Evolutionary conservation across 2,329 filamentous ascomycete species (phyloP).

Genomic region (Talaromyces sp.): DNA sequence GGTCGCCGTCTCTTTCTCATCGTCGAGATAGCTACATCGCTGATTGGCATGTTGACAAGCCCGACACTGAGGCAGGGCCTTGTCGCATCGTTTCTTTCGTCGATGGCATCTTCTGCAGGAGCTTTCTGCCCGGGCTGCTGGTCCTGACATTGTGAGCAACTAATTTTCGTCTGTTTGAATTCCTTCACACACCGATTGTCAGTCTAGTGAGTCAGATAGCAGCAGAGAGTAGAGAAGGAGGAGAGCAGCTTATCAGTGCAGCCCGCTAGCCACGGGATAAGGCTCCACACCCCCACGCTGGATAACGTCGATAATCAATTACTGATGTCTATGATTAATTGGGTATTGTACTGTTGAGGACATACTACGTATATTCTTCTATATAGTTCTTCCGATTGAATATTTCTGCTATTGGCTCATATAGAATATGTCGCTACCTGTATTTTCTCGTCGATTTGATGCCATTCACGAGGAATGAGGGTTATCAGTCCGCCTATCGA

Average conservation of each 20-base stretch:
- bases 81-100: conserved; percentile 12
- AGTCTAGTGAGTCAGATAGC: neutral
- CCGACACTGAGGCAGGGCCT: conserved; percentile 10
- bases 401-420: neutral
- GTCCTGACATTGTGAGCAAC: neutral
- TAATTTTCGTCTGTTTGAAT: neutral
- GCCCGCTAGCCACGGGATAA: neutral
- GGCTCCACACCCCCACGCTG: neutral
- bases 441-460: neutral
- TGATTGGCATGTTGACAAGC: conserved; percentile 13
- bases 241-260: neutral
- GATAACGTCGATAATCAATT: neutral
- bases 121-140: conserved; percentile 9
- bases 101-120: conserved; percentile 11
- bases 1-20: conserved; percentile 6
- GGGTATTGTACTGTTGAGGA: neutral
- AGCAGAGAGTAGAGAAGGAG: neutral
- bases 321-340: neutral
- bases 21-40: conserved; percentile 11
- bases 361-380: neutral
- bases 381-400: neutral
- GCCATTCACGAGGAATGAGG: neutral
- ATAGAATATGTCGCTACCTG: neutral
- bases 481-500: neutral
- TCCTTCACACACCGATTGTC: neutral